These are phyloP conservation scores for Coemansia sp. DNA, from an alignment of 192 early-diverging fungal species.

Conservation along the genomic window DNA sequence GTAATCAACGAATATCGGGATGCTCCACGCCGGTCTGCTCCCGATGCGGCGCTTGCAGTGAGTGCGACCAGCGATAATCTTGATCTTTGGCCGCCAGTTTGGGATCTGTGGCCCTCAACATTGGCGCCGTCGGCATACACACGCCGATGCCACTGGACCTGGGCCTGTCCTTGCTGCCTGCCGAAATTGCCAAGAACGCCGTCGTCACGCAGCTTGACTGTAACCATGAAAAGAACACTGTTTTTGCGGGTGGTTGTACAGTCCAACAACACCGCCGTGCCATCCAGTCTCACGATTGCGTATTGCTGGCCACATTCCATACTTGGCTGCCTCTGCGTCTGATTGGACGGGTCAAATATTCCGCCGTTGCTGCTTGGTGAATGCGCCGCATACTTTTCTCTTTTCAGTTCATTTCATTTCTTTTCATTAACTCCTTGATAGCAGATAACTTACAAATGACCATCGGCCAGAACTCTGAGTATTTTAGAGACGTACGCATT, in stretches of 20 bases:
- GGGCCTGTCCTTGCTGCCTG: constrained; percentile 8
- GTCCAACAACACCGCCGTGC: constrained; percentile 42
- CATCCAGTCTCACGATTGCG: constrained; percentile 33
- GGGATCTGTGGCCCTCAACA: constrained; percentile 15
- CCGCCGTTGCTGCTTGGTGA: neutral
- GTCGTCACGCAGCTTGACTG: constrained; percentile 24
- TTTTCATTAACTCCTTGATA: neutral
- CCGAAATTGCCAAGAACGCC: constrained; percentile 2
- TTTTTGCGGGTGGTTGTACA: constrained; percentile 39
- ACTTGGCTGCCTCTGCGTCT: neutral
- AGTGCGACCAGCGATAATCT: constrained; percentile 25
- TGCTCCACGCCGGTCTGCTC: constrained; percentile 14
- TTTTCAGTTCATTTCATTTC: constrained; percentile 3
- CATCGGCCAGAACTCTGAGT: neutral
- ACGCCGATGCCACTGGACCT: constrained; percentile 18
- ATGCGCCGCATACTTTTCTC: neutral
- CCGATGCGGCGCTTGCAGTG: constrained; percentile 22
- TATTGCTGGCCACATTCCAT: constrained; percentile 6
- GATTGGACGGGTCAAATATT: neutral
- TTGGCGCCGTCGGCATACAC: constrained; percentile 12
- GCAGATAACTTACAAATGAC: constrained; percentile 5
- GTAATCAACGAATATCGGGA: constrained; percentile 34
- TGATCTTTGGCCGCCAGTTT: constrained; percentile 48
- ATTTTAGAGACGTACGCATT: constrained; percentile 68
- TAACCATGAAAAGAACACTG: constrained; percentile 31